Evolutionary conservation across 768 basidiomycete genomes (phyloP), one percentile per base, ranked within the genome.

Genomic region (Boletus fagicola): DNA sequence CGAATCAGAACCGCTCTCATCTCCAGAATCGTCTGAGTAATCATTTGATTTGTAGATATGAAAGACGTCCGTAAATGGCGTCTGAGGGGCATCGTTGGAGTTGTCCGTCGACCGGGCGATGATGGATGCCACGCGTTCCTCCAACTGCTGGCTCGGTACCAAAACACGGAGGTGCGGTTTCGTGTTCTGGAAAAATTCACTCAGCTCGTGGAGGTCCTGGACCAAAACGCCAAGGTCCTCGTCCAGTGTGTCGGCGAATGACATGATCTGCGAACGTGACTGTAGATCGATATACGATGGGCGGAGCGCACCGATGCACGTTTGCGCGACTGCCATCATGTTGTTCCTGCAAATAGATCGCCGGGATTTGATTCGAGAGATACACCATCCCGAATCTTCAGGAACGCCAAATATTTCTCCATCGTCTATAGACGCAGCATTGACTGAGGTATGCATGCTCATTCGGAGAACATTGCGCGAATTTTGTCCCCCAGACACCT

Each of bases 401-500:
- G 90, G 87, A 24, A 91, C 77, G 16, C 94, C 92, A 67, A 95
- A 95, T 13, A 95, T 80, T 24, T 85, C 86, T 1, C 85, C 83
- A 7, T 82, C 78, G 39, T 88, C 83, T 12, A 79, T 75, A 43
- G 79, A 75, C 26, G 75, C 68, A 30, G 75, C 68, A 35, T 73
- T 71, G 16, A 78, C 71, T 30, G 79, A 81, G 24, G 80, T 68
- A 61, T 89, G 86, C 83, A 94, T 87, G 71, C 93, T 94, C 91
- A 95, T 93, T 7, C 92, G 84, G 24, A 95, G 78, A n/a, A 94
- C 90, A 62, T 92, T 88, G 57, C 88, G 88, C 1, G 92, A 90
- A 0, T 87, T 80, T 47, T 84, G 85, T 24, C 90, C 88, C 43
- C 86, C 84, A 1, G 84, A 84, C 74, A 94, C 87, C 20, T 80